phyloP scores from a whole-genome alignment of 2,329 filamentous ascomycete genomes.

The Xylariomycetidae sp. region DNA sequence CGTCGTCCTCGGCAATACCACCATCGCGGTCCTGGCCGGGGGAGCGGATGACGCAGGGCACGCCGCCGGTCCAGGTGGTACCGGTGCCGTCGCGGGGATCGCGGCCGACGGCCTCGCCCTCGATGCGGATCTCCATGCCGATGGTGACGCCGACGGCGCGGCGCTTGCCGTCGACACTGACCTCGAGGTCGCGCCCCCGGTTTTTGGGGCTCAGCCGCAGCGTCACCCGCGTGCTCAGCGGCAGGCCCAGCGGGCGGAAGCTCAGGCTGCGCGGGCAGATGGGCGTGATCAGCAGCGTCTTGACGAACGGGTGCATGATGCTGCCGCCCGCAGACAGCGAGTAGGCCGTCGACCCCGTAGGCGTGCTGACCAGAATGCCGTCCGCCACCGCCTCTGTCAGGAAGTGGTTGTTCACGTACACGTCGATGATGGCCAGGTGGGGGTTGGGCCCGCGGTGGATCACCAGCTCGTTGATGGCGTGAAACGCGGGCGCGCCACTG shows the following conservation, averaged over 20 bases:
- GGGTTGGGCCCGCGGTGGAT: conserved; percentile 87
- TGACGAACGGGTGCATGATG: conserved; percentile 90
- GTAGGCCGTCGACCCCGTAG: conserved; percentile 93
- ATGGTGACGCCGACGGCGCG: conserved; percentile 60
- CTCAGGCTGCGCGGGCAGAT: conserved; percentile 90
- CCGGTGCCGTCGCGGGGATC: conserved; percentile 19
- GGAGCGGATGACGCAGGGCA: conserved; percentile 80
- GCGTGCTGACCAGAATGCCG: conserved; percentile 88
- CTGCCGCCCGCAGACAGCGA: conserved; percentile 86
- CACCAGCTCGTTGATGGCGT: conserved; percentile 91
- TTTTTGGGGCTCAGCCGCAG: conserved; percentile 78
- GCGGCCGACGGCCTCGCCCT: conserved; percentile 70
- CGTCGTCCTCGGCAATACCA: conserved; percentile 57
- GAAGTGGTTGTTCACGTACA: conserved; percentile 82
- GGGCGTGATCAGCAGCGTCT: conserved; percentile 81
- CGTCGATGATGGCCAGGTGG: conserved; percentile 85
- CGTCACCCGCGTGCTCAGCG: conserved; percentile 76
- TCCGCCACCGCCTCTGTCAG: conserved; percentile 92
- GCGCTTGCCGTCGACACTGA: conserved; percentile 72
- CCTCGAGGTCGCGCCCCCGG: conserved; percentile 66
- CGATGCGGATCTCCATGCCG: conserved; percentile 83
- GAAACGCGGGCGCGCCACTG: conserved; percentile 36
- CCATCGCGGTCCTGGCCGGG: conserved; percentile 31
- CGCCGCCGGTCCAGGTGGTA: conserved; percentile 49
- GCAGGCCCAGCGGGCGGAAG: conserved; percentile 85